Conservation (phyloP, 768 basidiomycete genomes). For the Mycena venus region DNA sequence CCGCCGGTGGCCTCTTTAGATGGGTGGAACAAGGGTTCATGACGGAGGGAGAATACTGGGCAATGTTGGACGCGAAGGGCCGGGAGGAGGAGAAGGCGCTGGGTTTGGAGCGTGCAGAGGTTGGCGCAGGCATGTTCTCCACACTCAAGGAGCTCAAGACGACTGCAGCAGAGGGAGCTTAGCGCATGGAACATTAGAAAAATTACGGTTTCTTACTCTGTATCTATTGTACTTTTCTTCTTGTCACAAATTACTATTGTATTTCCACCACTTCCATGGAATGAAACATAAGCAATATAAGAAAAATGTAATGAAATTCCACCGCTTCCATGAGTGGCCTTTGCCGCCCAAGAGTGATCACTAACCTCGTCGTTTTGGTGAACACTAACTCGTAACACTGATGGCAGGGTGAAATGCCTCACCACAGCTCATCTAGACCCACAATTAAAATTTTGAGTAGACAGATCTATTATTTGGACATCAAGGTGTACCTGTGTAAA, state of each 20-base stretch:
- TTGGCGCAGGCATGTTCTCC: neutral
- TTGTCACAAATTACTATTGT: neutral
- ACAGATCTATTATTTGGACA: neutral
- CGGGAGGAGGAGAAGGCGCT: neutral
- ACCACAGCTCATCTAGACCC: too few species aligned
- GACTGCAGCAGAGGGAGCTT: too few species aligned
- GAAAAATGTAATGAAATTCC: too few species aligned
- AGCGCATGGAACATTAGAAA: too few species aligned
- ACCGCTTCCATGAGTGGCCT: too few species aligned
- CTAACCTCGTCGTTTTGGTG: too few species aligned
- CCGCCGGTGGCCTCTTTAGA: neutral
- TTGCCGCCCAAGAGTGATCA: too few species aligned
- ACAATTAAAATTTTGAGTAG: neutral
- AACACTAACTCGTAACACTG: too few species aligned
- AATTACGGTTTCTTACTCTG: neutral
- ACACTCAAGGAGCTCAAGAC: neutral
- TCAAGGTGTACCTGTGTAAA: neutral
- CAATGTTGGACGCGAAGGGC: neutral
- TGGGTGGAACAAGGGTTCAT: neutral
- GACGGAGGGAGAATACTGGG: neutral
- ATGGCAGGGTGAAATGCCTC: too few species aligned
- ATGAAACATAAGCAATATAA: too few species aligned
- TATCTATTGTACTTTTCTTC: neutral
- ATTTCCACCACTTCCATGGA: neutral
- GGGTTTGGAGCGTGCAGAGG: neutral